Conservation (phyloP, 1,284 basidiomycete genomes). For the Fomitopsis schrenkii region DNA sequence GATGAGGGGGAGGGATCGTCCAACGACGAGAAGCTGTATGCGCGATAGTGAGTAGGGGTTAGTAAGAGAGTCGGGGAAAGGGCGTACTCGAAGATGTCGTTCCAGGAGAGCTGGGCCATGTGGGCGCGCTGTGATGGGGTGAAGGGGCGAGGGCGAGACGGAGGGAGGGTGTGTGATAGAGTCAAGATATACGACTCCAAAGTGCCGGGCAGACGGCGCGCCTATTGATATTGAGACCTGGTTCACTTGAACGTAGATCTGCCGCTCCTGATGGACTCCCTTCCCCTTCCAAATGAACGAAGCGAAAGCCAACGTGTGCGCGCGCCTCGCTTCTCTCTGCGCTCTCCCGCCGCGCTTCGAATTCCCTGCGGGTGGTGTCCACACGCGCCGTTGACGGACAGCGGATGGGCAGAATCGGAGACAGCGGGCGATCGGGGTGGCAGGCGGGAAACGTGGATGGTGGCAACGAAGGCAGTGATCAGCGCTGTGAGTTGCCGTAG, state of each 20-base stretch:
- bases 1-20: background rate
- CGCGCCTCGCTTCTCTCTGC: background rate
- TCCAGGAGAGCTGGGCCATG: conserved; percentile 2
- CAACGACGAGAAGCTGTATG: background rate
- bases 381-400: background rate
- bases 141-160: conserved; percentile 1
- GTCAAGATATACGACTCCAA: background rate
- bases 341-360: background rate
- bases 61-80: background rate
- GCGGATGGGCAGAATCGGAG: background rate
- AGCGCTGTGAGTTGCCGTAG: background rate
- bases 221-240: too few relatives aligned
- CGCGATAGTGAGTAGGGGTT: background rate
- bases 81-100: conserved; percentile 4
- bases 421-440: background rate
- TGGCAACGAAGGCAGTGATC: background rate
- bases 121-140: background rate
- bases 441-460: background rate
- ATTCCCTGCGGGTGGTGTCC: background rate
- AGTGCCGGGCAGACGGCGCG: background rate
- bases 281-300: background rate
- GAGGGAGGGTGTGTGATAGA: background rate
- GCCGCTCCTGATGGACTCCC: background rate
- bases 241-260: background rate
- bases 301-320: background rate